These are phyloP conservation scores for Yamadazyma sp. DNA, from an alignment of 805 yeast genomes.

Conservation along the genomic window DNA sequence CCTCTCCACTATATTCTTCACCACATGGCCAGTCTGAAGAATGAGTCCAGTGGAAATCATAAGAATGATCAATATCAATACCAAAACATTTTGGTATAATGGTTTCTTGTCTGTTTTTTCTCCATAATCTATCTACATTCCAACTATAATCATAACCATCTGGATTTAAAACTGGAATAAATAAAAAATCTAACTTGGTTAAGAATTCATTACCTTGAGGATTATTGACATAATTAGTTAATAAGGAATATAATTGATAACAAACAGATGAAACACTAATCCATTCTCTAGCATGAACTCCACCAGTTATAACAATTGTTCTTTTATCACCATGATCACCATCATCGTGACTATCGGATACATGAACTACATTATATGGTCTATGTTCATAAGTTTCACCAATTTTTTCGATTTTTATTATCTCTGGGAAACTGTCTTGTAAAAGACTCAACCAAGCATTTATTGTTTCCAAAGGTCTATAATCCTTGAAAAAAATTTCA, in stretches of 20 bases:
- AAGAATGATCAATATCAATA: slow-evolving; percentile 83
- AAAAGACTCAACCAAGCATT: slow-evolving; percentile 69
- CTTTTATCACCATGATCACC: slow-evolving; percentile 38
- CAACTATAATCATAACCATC: slow-evolving; percentile 89
- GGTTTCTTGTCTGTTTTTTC: slow-evolving; percentile 82
- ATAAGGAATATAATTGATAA: slow-evolving; percentile 43
- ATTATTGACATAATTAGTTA: slow-evolving; percentile 26
- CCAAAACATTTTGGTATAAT: slow-evolving; percentile 65
- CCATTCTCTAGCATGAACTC: slow-evolving; percentile 92
- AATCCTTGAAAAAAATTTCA: slow-evolving; percentile 68
- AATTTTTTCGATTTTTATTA: slow-evolving; percentile 60
- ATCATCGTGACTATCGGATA: slow-evolving; percentile 47
- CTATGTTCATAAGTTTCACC: slow-evolving; percentile 79
- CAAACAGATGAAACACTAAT: slow-evolving; percentile 68
- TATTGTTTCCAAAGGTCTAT: slow-evolving; percentile 64
- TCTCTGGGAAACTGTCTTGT: slow-evolving; percentile 57
- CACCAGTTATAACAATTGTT: slow-evolving; percentile 77
- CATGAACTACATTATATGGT: slow-evolving; percentile 62
- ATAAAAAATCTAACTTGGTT: slow-evolving; percentile 62
- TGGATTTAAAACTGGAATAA: slow-evolving; percentile 84
- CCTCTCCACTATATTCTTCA: slow-evolving; percentile 78
- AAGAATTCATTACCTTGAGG: slow-evolving; percentile 39
- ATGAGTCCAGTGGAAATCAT: slow-evolving; percentile 67
- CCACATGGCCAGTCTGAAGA: slow-evolving; percentile 71
- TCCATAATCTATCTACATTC: slow-evolving; percentile 79